Conservation (phyloP, 306 rosid genomes). For the Fragaria vesca region DNA sequence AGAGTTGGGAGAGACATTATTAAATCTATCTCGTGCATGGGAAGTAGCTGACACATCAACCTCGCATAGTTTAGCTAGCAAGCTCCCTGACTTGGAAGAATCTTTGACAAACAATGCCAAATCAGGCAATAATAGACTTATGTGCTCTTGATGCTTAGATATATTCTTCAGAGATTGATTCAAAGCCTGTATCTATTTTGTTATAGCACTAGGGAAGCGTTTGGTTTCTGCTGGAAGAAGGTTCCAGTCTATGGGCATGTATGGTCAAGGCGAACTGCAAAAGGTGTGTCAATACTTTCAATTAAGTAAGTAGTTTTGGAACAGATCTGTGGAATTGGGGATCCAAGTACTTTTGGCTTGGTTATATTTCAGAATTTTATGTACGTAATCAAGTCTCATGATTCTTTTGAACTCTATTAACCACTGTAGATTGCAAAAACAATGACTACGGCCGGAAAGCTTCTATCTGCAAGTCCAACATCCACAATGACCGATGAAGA, state of each 20-base stretch:
- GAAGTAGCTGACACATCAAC: constrained; percentile 78
- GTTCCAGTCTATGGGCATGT: constrained; percentile 94
- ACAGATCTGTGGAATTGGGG: background rate
- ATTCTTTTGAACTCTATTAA: constrained; percentile 25
- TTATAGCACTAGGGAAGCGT: constrained; percentile 79
- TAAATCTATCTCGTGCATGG: constrained; percentile 89
- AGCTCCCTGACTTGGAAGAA: constrained; percentile 57
- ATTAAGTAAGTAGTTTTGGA: background rate
- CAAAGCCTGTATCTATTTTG: constrained; percentile 29
- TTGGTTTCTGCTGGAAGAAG: constrained; percentile 78
- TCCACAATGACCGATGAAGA: constrained; percentile 45
- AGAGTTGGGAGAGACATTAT: constrained; percentile 76
- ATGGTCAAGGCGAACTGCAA: constrained; percentile 87
- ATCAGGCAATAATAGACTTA: constrained; percentile 57
- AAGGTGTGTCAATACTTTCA: constrained; percentile 47
- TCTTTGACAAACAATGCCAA: constrained; percentile 58
- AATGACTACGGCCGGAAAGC: constrained; percentile 68
- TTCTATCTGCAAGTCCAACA: constrained; percentile 53
- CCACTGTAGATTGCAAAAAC: constrained; percentile 67
- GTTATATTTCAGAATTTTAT: background rate
- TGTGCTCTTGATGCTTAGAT: constrained; percentile 19
- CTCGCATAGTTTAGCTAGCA: constrained; percentile 57
- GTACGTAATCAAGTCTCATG: background rate
- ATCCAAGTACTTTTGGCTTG: background rate
- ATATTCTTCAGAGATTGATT: constrained; percentile 21